phyloP scores from a whole-genome alignment of 2,329 filamentous ascomycete species.

The Aspergillus pseudotamarii region DNA sequence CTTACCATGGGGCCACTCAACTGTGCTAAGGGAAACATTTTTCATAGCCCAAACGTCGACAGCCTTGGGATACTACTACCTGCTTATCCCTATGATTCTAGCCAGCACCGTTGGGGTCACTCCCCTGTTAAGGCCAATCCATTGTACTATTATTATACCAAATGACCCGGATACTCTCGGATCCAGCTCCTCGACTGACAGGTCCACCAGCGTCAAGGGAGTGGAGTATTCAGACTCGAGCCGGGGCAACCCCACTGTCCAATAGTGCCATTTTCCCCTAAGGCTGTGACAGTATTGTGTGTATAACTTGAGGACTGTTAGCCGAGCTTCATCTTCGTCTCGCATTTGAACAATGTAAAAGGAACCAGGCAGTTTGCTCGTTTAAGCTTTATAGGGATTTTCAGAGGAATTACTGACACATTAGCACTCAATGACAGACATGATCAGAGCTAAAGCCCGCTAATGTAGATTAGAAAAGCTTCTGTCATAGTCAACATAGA shows the following conservation, averaged over 20 bases:
- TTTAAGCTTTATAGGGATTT: neutral
- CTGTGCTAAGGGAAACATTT: neutral
- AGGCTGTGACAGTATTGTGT: neutral
- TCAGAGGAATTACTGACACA: too few relatives aligned
- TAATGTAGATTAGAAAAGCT: too few relatives aligned
- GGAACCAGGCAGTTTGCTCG: neutral
- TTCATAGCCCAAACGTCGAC: neutral
- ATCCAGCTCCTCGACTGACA: neutral
- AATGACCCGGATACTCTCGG: neutral
- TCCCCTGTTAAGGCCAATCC: too few relatives aligned
- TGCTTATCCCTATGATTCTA: neutral
- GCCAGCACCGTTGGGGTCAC: neutral
- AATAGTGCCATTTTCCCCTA: neutral
- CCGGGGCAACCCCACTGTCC: neutral
- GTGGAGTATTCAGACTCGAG: neutral
- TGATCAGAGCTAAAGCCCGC: too few relatives aligned
- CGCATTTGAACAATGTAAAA: neutral
- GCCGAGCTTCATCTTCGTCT: too few relatives aligned
- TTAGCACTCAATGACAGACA: too few relatives aligned
- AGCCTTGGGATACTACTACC: neutral
- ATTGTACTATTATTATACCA: neutral
- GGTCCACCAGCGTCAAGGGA: neutral
- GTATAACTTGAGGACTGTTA: neutral
- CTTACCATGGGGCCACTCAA: neutral
- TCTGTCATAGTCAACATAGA: neutral